These are phyloP conservation scores for Tylopilus felleus DNA, from an alignment of 768 basidiomycete species.

Conservation along the genomic window DNA sequence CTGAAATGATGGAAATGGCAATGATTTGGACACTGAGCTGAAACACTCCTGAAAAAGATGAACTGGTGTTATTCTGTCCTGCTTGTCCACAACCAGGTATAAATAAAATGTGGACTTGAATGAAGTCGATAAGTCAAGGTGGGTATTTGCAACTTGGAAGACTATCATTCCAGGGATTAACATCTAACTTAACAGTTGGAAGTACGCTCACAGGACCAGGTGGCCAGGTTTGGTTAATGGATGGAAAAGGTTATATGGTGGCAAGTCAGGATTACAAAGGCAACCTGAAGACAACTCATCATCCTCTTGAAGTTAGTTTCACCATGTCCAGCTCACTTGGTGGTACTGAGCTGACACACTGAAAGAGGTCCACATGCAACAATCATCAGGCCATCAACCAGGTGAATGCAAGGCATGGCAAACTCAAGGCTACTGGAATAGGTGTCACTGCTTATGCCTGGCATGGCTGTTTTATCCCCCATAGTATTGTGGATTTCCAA, in stretches of 20 bases:
- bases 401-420: neutral
- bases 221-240: neutral
- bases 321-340: too few relatives aligned
- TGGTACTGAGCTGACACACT: too few relatives aligned
- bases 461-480: neutral
- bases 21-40: constrained; percentile 1
- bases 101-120: too few relatives aligned
- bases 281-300: too few relatives aligned
- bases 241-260: neutral
- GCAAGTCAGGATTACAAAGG: too few relatives aligned
- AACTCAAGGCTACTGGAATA: neutral
- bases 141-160: too few relatives aligned
- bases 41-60: accelerated
- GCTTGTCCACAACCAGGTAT: constrained; percentile 15
- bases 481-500: neutral
- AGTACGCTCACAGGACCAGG: neutral
- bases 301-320: neutral
- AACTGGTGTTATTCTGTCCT: constrained; percentile 19
- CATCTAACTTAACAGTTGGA: neutral
- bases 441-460: neutral
- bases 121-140: too few relatives aligned
- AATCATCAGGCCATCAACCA: constrained; percentile 1
- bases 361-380: neutral
- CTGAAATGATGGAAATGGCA: constrained; percentile 21
- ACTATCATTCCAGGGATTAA: too few relatives aligned